phyloP scores from a whole-genome alignment of 441 rosid genomes.

The Sinapis alba region DNA sequence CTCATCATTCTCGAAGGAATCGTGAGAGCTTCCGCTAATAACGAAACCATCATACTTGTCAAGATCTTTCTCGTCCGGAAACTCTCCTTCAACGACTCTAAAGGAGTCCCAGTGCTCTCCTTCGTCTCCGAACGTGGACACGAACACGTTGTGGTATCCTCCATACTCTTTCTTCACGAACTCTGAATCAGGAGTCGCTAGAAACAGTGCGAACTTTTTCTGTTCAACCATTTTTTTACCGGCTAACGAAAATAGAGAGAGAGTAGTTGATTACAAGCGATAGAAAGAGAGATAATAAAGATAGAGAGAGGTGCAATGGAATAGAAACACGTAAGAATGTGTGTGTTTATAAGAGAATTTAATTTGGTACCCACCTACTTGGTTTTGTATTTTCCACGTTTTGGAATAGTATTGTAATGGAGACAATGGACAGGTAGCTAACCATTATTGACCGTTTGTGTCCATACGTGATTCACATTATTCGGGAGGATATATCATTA shows the following conservation, averaged over 20 bases:
- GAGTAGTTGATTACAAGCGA: background rate
- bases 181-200: conserved; percentile 76
- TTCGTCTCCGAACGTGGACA: conserved; percentile 68
- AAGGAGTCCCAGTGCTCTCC: conserved; percentile 83
- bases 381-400: conserved; percentile 28
- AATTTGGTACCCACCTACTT: conserved; percentile 29
- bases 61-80: conserved; percentile 67
- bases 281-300: background rate
- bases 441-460: conserved; percentile 25
- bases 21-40: conserved; percentile 77
- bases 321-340: background rate
- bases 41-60: conserved; percentile 76
- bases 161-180: conserved; percentile 69
- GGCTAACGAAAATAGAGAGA: background rate
- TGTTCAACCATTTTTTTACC: conserved; percentile 32
- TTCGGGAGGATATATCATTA: background rate
- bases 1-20: conserved; percentile 65
- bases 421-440: background rate
- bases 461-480: background rate
- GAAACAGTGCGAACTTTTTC: conserved; percentile 57
- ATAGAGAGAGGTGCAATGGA: background rate
- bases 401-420: background rate
- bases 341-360: conserved; percentile 2
- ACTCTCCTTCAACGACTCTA: conserved; percentile 78
- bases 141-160: conserved; percentile 80